Conservation (phyloP, 2,329 filamentous ascomycete genomes). For the Paraphoma chrysanthemicola region DNA sequence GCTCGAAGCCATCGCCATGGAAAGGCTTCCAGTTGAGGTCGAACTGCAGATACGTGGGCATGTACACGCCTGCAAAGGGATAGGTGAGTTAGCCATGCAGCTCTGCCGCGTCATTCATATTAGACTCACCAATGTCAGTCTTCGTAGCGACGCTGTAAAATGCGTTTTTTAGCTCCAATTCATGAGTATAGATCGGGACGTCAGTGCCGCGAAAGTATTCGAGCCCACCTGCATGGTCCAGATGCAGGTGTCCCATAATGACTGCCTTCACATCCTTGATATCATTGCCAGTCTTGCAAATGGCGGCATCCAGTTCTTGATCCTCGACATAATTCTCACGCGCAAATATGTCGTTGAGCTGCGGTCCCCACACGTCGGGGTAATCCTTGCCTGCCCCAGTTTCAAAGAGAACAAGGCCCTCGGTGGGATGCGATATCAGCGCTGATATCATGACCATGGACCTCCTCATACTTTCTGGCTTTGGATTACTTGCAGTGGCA, state of each 20-base stretch:
- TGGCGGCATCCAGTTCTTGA: conserved; percentile 29
- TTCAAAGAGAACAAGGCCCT: conserved; percentile 46
- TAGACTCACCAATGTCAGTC: conserved; percentile 31
- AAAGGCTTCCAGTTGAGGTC: conserved; percentile 47
- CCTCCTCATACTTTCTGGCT: conserved; percentile 22
- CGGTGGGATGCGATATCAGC: conserved; percentile 39
- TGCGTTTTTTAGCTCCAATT: conserved; percentile 47
- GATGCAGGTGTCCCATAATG: conserved; percentile 47
- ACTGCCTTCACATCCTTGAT: conserved; percentile 47
- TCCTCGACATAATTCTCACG: conserved; percentile 30
- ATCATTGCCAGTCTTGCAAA: conserved; percentile 36
- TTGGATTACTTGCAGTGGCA: conserved; percentile 19
- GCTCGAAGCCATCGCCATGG: conserved; percentile 36
- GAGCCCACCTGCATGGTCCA: conserved; percentile 48
- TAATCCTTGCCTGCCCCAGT: conserved; percentile 42
- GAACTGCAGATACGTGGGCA: conserved; percentile 35
- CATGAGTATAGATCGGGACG: conserved; percentile 47
- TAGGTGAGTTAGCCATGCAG: no score
- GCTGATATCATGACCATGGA: conserved; percentile 34
- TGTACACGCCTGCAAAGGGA: conserved; percentile 1
- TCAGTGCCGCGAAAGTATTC: conserved; percentile 44
- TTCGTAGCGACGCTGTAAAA: conserved; percentile 47
- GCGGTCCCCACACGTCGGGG: conserved; percentile 33
- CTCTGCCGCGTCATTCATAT: no score
- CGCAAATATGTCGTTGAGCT: conserved; percentile 42